Evolutionary conservation across 805 yeast genomes (phyloP).

Genomic region (Nakazawaea siamensis): DNA sequence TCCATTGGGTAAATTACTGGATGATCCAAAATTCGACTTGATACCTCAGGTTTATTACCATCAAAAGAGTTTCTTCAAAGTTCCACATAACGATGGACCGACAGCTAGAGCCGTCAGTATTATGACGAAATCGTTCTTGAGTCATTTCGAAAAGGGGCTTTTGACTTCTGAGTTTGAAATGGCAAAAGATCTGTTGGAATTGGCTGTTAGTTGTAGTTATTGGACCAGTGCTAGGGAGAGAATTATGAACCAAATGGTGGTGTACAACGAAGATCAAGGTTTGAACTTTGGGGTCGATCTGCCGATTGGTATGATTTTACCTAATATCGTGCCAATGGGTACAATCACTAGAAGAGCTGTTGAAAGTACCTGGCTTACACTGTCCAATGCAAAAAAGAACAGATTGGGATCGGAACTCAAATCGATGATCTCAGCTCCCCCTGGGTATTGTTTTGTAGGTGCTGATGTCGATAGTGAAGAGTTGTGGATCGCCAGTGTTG

Average conservation of each 20-base stretch:
- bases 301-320: constrained; percentile 66
- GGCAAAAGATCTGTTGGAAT: constrained; percentile 72
- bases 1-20: constrained; percentile 13
- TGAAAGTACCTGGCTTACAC: constrained; percentile 96
- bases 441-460: constrained; percentile 87
- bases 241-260: constrained; percentile 78
- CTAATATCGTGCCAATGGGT: constrained; percentile 87
- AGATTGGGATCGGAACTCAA: constrained; percentile 92
- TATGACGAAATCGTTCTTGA: constrained; percentile 67
- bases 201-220: constrained; percentile 76
- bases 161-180: constrained; percentile 61
- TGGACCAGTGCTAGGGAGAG: constrained; percentile 91
- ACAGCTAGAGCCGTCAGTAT: constrained; percentile 63
- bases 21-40: constrained; percentile 11
- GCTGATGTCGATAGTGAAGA: constrained; percentile 99
- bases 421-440: constrained; percentile 78
- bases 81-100: constrained; percentile 88
- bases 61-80: constrained; percentile 38
- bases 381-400: constrained; percentile 81
- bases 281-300: constrained; percentile 14
- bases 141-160: constrained; percentile 65
- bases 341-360: constrained; percentile 95
- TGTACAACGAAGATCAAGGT: constrained; percentile 32
- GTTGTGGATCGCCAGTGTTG: constrained; percentile 92
- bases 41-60: constrained; percentile 9